Percentiles rank a stretch among this genome's conserved stretches.
phyloP scores from a whole-genome alignment of 2,329 filamentous ascomycete genomes.

The Fusarium ambrosium region DNA sequence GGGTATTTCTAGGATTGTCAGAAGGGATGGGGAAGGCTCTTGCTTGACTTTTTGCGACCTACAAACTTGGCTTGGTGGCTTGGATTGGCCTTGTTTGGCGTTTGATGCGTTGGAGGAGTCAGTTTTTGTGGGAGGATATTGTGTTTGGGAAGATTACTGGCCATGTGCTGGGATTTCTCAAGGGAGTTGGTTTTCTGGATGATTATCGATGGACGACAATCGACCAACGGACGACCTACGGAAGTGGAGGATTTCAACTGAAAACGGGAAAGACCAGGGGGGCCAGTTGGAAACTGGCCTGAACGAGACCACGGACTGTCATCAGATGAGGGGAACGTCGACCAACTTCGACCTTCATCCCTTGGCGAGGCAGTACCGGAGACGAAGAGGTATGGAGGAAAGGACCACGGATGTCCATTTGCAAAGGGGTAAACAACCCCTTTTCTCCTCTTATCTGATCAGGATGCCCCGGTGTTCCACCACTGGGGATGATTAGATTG shows the following conservation, averaged over 20 bases:
- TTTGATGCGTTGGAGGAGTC: background rate
- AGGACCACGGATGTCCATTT: background rate
- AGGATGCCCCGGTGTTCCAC: background rate
- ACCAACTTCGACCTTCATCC: background rate
- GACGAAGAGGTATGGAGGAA: background rate
- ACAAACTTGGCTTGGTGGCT: background rate
- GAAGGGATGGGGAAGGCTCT: background rate
- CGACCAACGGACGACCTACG: background rate
- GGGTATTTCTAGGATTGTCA: background rate
- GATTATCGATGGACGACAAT: background rate
- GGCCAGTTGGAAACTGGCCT: background rate
- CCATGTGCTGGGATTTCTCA: background rate
- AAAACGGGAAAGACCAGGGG: too few relatives aligned
- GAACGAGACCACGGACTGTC: background rate
- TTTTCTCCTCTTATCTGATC: background rate
- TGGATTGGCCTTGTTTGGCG: background rate
- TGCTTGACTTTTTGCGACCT: background rate
- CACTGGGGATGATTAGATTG: background rate
- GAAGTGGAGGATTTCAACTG: background rate
- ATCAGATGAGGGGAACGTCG: background rate
- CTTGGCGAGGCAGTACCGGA: background rate
- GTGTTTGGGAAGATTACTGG: background rate
- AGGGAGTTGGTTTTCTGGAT: background rate
- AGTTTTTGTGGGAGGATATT: background rate
- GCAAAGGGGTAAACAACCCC: background rate